Conservation (phyloP, 768 basidiomycete species). For the Goffeauzyma gilvescens region DNA sequence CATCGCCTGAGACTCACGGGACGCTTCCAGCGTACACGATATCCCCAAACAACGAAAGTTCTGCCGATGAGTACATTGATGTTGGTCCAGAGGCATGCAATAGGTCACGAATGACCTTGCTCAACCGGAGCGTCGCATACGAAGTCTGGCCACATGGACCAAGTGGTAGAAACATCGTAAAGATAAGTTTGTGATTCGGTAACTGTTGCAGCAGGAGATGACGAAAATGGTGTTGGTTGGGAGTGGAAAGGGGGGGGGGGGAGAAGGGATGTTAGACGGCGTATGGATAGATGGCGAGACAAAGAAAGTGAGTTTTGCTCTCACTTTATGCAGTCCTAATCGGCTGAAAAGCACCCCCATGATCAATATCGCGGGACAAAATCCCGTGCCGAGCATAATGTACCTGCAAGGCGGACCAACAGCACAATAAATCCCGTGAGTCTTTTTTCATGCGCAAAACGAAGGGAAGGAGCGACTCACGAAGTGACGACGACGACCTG, state of each 20-base stretch:
- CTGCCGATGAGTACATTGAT: constrained; percentile 4
- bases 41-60: constrained; percentile 7
- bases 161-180: constrained; percentile 53
- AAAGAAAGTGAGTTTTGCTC: background rate
- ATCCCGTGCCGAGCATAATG: constrained; percentile 39
- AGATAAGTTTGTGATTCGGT: constrained; percentile 34
- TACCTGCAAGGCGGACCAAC: no score
- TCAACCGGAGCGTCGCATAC: constrained; percentile 24
- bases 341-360: constrained; percentile 47
- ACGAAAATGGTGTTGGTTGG: no score
- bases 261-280: no score
- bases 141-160: constrained; percentile 54
- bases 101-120: constrained; percentile 14
- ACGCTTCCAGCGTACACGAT: constrained; percentile 11
- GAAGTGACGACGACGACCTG: constrained; percentile 42
- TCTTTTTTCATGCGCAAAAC: no score
- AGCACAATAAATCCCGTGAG: no score
- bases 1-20: constrained; percentile 5
- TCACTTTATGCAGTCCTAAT: constrained; percentile 35
- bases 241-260: no score
- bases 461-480: no score
- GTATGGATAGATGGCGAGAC: no score
- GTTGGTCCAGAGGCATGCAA: background rate
- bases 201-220: no score
- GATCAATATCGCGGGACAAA: constrained; percentile 47